Percentiles rank a stretch among this genome's conserved stretches.
phyloP scores from a whole-genome alignment of 2,329 filamentous ascomycete genomes.

The Tricladium varicosporioides region DNA sequence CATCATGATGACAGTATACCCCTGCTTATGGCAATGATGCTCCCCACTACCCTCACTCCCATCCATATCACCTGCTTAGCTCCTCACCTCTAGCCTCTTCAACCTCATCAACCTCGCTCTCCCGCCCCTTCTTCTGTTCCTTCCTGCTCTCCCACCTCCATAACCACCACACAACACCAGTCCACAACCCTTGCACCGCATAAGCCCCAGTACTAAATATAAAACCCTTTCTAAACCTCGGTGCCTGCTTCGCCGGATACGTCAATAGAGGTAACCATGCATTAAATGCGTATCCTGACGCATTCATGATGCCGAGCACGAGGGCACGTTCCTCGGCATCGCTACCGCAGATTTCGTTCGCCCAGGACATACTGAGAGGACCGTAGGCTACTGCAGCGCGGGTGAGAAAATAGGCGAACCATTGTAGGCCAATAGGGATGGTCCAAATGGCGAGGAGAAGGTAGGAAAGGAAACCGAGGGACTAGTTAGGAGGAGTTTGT shows the following conservation, averaged over 20 bases:
- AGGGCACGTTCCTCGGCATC: conserved; percentile 49
- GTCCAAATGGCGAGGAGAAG: conserved; percentile 38
- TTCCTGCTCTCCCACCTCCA: conserved; percentile 15
- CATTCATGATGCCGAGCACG: conserved; percentile 49
- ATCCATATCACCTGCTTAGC: no score
- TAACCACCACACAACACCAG: conserved; percentile 13
- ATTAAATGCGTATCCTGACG: conserved; percentile 43
- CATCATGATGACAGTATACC: no score
- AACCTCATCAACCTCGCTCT: not conserved
- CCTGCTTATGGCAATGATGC: no score
- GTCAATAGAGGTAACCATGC: conserved; percentile 42
- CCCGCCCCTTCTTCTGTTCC: not conserved
- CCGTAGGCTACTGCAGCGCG: conserved; percentile 33
- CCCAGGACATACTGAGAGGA: conserved; percentile 50
- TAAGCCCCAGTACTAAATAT: conserved; percentile 35
- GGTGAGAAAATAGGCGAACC: conserved; percentile 37
- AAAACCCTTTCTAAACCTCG: conserved; percentile 41
- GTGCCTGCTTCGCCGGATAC: conserved; percentile 34
- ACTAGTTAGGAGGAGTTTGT: conserved; percentile 19
- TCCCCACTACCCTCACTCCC: no score
- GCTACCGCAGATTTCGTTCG: conserved; percentile 44
- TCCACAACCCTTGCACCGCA: conserved; percentile 24
- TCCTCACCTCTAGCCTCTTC: no score
- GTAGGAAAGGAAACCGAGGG: conserved; percentile 34
- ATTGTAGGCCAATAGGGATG: conserved; percentile 25